Evolutionary conservation across 2,329 filamentous ascomycete genomes (phyloP).

Genomic region (Neophaeococcomyces aloes): DNA sequence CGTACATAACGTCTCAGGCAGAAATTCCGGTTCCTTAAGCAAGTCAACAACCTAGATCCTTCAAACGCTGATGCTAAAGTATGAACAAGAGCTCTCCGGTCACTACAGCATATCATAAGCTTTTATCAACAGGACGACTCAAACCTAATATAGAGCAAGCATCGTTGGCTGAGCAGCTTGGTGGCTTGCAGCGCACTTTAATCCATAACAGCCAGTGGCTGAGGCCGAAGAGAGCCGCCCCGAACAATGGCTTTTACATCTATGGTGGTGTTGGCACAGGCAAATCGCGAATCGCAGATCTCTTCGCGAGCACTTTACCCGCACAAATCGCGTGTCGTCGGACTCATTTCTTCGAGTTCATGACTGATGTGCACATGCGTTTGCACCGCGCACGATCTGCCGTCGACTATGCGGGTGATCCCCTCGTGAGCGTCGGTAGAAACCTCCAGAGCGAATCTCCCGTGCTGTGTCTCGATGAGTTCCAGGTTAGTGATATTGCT

Average conservation of each 20-base stretch:
- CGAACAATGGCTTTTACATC: slow-evolving; percentile 4
- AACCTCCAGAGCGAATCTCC: background rate
- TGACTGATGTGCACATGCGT: slow-evolving; percentile 5
- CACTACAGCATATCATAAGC: background rate
- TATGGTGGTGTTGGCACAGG: slow-evolving; percentile 3
- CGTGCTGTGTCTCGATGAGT: slow-evolving; percentile 6
- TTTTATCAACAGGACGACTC: slow-evolving; percentile 2
- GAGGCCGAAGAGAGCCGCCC: background rate
- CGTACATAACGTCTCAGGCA: no score
- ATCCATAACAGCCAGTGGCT: background rate
- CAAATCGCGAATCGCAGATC: slow-evolving; percentile 3
- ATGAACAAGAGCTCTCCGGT: slow-evolving; percentile 11
- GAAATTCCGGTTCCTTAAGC: no score
- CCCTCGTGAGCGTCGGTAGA: background rate
- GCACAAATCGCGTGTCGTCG: background rate
- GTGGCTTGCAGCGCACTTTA: background rate
- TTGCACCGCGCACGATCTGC: slow-evolving; percentile 1
- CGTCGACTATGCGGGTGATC: slow-evolving; percentile 3
- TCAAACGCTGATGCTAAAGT: no score
- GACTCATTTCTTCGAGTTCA: slow-evolving; percentile 7
- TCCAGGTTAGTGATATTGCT: slow-evolving; percentile 7
- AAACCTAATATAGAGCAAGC: background rate
- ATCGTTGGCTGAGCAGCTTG: background rate
- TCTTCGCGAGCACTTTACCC: slow-evolving; percentile 7
- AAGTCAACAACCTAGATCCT: no score